A percentile compares a stretch with the other conserved stretches of the same genome.
Evolutionary conservation across 106 monocot species (phyloP).

Genomic region (Triglochin maritima): DNA sequence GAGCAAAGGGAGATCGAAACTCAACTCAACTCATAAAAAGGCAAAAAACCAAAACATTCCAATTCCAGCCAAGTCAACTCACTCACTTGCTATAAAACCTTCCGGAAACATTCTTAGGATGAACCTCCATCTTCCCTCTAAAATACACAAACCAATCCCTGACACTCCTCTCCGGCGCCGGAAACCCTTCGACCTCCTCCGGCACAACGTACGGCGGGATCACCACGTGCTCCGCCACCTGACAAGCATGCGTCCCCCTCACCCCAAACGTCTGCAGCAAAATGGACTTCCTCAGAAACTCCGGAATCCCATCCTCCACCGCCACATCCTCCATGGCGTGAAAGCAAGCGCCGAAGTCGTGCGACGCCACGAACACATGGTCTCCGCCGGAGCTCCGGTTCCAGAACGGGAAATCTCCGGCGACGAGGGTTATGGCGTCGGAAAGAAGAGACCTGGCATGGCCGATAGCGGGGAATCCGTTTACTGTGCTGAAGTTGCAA

Average conservation of each 20-base stretch:
- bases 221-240: conserved; percentile 63
- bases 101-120: conserved; percentile 97
- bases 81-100: conserved; percentile 76
- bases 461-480: conserved; percentile 66
- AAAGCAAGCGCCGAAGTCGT: conserved; percentile 93
- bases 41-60: too few relatives aligned
- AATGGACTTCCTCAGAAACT: conserved; percentile 46
- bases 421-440: conserved; percentile 39
- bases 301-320: conserved; percentile 60
- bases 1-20: too few relatives aligned
- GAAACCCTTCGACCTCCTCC: background rate
- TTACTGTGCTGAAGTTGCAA: conserved; percentile 83
- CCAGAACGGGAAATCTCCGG: conserved; percentile 59
- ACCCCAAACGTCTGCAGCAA: conserved; percentile 86
- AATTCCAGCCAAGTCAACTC: background rate
- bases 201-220: conserved; percentile 78
- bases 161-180: conserved; percentile 23
- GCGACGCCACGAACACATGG: conserved; percentile 93
- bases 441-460: conserved; percentile 54
- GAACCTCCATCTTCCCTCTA: conserved; percentile 94
- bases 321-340: conserved; percentile 89
- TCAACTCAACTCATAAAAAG: too few relatives aligned
- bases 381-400: conserved; percentile 60
- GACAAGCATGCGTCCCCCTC: conserved; percentile 44
- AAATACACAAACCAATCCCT: conserved; percentile 80